Percentiles rank a stretch among this genome's conserved stretches.
These are phyloP conservation scores for Sugiyamaella japonica DNA, from an alignment of 1,139 yeast species.

Conservation along the genomic window DNA sequence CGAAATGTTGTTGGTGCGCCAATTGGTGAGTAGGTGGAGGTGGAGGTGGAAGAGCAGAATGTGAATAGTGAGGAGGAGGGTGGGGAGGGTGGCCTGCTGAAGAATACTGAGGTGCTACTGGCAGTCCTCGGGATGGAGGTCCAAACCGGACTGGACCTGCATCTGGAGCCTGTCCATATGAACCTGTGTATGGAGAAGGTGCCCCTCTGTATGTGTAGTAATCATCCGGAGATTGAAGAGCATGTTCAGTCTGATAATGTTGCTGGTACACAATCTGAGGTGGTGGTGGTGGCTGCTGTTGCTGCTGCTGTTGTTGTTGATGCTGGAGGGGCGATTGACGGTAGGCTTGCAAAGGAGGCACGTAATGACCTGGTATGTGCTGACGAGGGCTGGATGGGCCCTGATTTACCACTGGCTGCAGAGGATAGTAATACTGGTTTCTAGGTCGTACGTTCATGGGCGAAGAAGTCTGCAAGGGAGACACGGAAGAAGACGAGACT, in stretches of 20 bases:
- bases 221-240: slow-evolving; percentile 16
- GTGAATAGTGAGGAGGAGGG: slow-evolving; percentile 1
- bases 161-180: neutral
- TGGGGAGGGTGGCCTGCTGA: neutral
- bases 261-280: neutral
- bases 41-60: neutral
- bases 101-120: neutral
- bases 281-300: slow-evolving; percentile 13
- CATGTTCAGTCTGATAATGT: slow-evolving; percentile 12
- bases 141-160: neutral
- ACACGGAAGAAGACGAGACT: neutral
- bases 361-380: slow-evolving; percentile 17
- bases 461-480: neutral
- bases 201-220: slow-evolving; percentile 13
- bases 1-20: neutral
- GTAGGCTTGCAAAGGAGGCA: slow-evolving; percentile 6
- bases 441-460: neutral
- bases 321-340: slow-evolving; percentile 13
- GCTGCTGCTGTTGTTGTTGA: neutral
- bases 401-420: neutral
- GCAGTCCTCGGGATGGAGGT: neutral
- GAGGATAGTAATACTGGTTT: slow-evolving; percentile 4
- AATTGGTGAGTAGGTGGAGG: slow-evolving; percentile 6
- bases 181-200: slow-evolving; percentile 12
- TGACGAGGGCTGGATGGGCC: slow-evolving; percentile 6